phyloP scores from a whole-genome alignment of 2,329 filamentous ascomycete genomes.

The Sphaceloma murrayae region DNA sequence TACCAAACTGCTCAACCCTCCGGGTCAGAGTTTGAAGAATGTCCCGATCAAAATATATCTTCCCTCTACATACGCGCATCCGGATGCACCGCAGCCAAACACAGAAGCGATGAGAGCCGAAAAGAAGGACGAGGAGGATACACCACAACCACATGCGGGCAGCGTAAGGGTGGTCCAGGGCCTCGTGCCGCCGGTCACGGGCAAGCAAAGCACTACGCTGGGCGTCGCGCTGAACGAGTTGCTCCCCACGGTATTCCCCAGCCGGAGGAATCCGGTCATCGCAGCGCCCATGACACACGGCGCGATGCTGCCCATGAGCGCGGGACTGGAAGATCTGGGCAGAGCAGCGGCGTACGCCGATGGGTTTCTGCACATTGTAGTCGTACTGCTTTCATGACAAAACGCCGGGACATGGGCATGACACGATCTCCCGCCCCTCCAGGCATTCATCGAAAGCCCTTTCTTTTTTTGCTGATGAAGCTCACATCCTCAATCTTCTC shows the following conservation, averaged over 20 bases:
- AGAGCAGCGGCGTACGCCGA: conserved; percentile 78
- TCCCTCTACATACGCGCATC: conserved; percentile 41
- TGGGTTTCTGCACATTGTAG: conserved; percentile 78
- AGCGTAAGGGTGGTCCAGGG: conserved; percentile 55
- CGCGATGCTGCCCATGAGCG: conserved; percentile 66
- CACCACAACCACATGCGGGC: conserved; percentile 24
- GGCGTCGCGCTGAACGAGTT: conserved; percentile 67
- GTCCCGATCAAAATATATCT: conserved; percentile 86
- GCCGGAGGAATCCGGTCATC: conserved; percentile 70
- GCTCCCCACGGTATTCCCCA: conserved; percentile 77
- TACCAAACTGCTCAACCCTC: conserved; percentile 62
- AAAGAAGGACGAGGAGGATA: conserved; percentile 7
- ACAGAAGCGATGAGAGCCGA: conserved; percentile 19
- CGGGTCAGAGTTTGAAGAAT: conserved; percentile 62
- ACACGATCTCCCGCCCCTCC: too few species aligned
- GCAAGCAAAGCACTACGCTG: conserved; percentile 54
- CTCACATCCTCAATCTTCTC: conserved; percentile 7
- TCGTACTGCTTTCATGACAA: conserved; percentile 55
- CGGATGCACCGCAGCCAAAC: conserved; percentile 28
- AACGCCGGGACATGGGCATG: too few species aligned
- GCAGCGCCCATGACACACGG: conserved; percentile 82
- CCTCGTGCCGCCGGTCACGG: conserved; percentile 48
- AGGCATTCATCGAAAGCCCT: too few species aligned
- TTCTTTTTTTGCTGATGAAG: too few species aligned
- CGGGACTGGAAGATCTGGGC: conserved; percentile 74